Evolutionary conservation across 2,329 filamentous ascomycete genomes (phyloP).

Genomic region (Fusarium sarcochroum): DNA sequence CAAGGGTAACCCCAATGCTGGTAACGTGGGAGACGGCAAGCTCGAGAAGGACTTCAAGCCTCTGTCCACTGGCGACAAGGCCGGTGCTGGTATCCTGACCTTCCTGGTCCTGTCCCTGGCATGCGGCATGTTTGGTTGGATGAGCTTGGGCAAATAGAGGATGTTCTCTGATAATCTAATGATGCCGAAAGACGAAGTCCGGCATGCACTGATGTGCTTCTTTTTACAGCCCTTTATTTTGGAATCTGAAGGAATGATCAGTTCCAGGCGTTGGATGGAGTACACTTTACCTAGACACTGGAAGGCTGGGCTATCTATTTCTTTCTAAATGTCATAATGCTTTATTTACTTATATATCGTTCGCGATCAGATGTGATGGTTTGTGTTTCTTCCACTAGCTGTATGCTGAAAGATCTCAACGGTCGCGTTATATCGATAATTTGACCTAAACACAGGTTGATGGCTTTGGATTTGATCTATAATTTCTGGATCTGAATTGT

Average conservation of each 20-base stretch:
- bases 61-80: conserved; percentile 61
- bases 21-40: conserved; percentile 54
- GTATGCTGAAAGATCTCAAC: no score
- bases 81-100: conserved; percentile 64
- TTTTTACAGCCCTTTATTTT: conserved; percentile 32
- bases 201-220: conserved; percentile 26
- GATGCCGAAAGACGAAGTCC: conserved; percentile 21
- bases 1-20: conserved; percentile 60
- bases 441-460: no score
- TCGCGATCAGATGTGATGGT: neutral
- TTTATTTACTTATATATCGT: conserved; percentile 6
- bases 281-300: conserved; percentile 39
- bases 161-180: conserved; percentile 19
- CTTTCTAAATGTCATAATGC: conserved; percentile 25
- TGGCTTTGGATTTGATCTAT: no score
- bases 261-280: conserved; percentile 47
- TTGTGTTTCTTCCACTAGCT: no score
- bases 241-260: conserved; percentile 34
- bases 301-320: conserved; percentile 35
- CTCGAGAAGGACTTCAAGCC: conserved; percentile 52
- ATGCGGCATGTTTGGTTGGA: conserved; percentile 62
- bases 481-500: no score
- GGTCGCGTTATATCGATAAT: no score
- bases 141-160: conserved; percentile 58
- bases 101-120: conserved; percentile 59